Evolutionary conservation across 2,329 filamentous ascomycete species (phyloP).

Genomic region (Curvularia sp.): DNA sequence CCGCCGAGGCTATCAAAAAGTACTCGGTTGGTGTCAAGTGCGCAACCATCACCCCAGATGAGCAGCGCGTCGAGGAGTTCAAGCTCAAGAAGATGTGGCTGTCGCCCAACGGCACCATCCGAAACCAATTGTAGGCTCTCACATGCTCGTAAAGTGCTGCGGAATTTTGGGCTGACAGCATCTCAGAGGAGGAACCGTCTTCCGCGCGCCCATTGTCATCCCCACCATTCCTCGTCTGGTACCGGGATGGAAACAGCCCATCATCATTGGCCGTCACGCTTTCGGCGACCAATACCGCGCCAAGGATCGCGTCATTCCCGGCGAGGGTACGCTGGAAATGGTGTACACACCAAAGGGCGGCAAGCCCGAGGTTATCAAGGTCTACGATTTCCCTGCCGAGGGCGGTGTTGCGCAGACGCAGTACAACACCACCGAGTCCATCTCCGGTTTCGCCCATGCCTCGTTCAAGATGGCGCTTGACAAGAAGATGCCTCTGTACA

Average conservation of each 20-base stretch:
- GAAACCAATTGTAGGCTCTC: constrained; percentile 64
- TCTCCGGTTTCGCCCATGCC: constrained; percentile 91
- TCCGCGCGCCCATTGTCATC: constrained; percentile 98
- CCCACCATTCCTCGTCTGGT: constrained; percentile 90
- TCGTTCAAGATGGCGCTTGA: constrained; percentile 93
- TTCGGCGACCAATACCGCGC: constrained; percentile 99
- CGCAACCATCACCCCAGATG: constrained; percentile 97
- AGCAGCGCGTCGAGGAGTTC: constrained; percentile 95
- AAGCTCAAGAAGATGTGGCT: constrained; percentile 99
- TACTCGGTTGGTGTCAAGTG: constrained; percentile 99
- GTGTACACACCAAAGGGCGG: constrained; percentile 87
- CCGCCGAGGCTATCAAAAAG: constrained; percentile 97
- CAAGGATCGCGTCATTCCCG: constrained; percentile 85
- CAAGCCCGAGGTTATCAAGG: constrained; percentile 83
- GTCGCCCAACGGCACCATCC: constrained; percentile 89
- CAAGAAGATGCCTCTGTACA: constrained; percentile 92
- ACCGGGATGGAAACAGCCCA: constrained; percentile 97
- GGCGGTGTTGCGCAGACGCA: constrained; percentile 92
- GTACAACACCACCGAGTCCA: constrained; percentile 98
- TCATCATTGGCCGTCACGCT: constrained; percentile 97
- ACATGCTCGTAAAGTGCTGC: not conserved
- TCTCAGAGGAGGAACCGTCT: constrained; percentile 84
- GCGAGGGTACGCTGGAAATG: constrained; percentile 89
- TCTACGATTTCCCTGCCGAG: constrained; percentile 85
- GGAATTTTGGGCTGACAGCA: constrained; percentile 27